Percentiles rank a stretch among this genome's conserved stretches.
These are phyloP conservation scores for Acer campestre DNA, from an alignment of 345 rosid species.

Conservation along the genomic window DNA sequence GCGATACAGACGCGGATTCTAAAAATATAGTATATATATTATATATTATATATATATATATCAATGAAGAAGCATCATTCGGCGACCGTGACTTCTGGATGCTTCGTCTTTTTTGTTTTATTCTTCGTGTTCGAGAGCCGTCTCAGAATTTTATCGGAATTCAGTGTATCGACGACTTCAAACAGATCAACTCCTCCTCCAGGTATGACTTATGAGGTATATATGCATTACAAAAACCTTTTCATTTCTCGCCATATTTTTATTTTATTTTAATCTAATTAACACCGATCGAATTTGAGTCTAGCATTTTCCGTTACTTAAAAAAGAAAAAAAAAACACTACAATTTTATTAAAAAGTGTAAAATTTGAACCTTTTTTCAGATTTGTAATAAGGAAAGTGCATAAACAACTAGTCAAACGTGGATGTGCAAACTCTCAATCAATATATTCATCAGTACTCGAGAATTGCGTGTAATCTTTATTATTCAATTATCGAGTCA, in stretches of 20 bases:
- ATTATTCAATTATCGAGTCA: background rate
- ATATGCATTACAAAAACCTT: background rate
- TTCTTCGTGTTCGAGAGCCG: background rate
- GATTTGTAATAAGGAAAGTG: too few species aligned
- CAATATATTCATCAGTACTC: too few species aligned
- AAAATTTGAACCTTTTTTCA: too few species aligned
- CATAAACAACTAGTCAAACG: too few species aligned
- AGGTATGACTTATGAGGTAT: background rate
- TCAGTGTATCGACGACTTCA: background rate
- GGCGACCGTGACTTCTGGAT: background rate
- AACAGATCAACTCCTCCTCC: constrained; percentile 2
- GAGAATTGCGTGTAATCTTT: too few species aligned
- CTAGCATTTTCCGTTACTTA: too few species aligned
- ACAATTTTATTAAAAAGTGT: too few species aligned
- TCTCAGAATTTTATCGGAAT: background rate
- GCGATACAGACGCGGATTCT: background rate
- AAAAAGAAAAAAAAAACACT: too few species aligned
- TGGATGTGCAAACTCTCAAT: too few species aligned
- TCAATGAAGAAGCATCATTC: constrained; percentile 15
- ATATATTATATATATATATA: too few species aligned
- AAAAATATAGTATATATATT: background rate
- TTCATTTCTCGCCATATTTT: background rate
- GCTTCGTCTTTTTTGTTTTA: constrained; percentile 3
- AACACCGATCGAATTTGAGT: too few species aligned
- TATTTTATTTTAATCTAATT: too few species aligned